Conservation (phyloP, 1,284 basidiomycete genomes). For the Cutaneotrichosporon sp. region DNA sequence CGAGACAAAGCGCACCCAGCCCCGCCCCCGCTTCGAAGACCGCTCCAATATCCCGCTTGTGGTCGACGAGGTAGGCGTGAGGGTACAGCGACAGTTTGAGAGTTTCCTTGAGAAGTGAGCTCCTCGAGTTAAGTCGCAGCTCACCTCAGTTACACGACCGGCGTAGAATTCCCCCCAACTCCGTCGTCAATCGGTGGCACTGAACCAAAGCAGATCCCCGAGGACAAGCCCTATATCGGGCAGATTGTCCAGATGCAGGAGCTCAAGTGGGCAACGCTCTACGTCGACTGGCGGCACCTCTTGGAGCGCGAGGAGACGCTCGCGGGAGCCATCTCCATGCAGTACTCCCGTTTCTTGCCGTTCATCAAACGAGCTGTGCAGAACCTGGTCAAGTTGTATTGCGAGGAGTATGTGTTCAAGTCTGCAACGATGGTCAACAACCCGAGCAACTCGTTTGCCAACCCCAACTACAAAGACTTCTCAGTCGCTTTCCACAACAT, state of each 20-base stretch:
- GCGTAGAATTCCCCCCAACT: conserved; percentile 69
- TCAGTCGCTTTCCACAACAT: conserved; percentile 93
- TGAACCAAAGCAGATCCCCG: not conserved
- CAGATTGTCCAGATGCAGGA: conserved; percentile 92
- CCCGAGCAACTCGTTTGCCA: conserved; percentile 16
- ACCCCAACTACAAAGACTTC: conserved; percentile 84
- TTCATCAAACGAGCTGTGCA: conserved; percentile 88
- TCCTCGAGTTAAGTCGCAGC: conserved; percentile 39
- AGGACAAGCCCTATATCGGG: conserved; percentile 70
- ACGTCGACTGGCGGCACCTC: conserved; percentile 91
- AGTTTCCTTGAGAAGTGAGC: conserved; percentile 80
- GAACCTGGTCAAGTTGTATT: conserved; percentile 81
- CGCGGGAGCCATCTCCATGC: conserved; percentile 84
- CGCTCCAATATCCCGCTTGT: conserved; percentile 75
- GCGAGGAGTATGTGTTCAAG: conserved; percentile 89
- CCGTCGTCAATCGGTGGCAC: conserved; percentile 66
- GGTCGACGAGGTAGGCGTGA: conserved; percentile 88
- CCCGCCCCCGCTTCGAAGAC: conserved; percentile 20
- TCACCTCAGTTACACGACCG: conserved; percentile 70
- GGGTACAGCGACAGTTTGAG: conserved; percentile 84
- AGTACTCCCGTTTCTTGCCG: conserved; percentile 95
- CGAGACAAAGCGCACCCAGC: not conserved
- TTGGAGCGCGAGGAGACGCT: conserved; percentile 82
- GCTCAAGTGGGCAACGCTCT: conserved; percentile 89
- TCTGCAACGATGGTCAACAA: conserved; percentile 60